Conservation (phyloP, 106 monocot species). For the Iris macrosiphon region DNA sequence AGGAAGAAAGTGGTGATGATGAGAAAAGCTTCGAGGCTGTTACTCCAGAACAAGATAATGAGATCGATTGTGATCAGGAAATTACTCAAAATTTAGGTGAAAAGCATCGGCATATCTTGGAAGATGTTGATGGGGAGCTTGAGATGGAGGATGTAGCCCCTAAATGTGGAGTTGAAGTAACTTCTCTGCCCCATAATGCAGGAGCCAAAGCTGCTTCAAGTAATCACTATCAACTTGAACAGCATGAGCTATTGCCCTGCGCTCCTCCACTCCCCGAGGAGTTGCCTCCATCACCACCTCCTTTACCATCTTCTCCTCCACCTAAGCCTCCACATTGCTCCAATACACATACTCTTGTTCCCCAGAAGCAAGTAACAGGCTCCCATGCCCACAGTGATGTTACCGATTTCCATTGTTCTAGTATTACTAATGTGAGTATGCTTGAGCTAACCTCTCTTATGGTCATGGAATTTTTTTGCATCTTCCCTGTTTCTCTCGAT, state of each 20-base stretch:
- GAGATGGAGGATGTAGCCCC: conserved; percentile 99
- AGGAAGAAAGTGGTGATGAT: conserved; percentile 48
- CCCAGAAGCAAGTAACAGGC: conserved; percentile 4
- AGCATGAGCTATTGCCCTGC: conserved; percentile 17
- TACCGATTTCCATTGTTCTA: conserved; percentile 11
- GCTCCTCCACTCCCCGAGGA: conserved; percentile 79
- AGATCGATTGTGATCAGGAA: conserved; percentile 23
- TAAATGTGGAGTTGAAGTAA: conserved; percentile 28
- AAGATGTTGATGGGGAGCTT: conserved; percentile 95
- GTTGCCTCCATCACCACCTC: conserved; percentile 84
- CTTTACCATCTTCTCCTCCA: too few species aligned
- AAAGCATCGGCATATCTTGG: conserved; percentile 71
- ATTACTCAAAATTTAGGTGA: conserved; percentile 7
- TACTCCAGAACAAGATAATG: conserved; percentile 54
- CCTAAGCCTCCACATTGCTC: conserved; percentile 30
- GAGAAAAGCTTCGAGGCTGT: conserved; percentile 74
- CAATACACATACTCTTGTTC: conserved; percentile 4
- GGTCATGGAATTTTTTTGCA: background rate
- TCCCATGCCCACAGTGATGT: conserved; percentile 16
- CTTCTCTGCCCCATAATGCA: conserved; percentile 16
- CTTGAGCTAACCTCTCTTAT: background rate
- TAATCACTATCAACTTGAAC: conserved; percentile 15
- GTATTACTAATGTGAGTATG: conserved; percentile 41
- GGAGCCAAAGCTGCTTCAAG: background rate
- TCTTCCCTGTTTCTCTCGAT: background rate